Conservation (phyloP, 305 asterid genomes). For the Petunia hybrid region DNA sequence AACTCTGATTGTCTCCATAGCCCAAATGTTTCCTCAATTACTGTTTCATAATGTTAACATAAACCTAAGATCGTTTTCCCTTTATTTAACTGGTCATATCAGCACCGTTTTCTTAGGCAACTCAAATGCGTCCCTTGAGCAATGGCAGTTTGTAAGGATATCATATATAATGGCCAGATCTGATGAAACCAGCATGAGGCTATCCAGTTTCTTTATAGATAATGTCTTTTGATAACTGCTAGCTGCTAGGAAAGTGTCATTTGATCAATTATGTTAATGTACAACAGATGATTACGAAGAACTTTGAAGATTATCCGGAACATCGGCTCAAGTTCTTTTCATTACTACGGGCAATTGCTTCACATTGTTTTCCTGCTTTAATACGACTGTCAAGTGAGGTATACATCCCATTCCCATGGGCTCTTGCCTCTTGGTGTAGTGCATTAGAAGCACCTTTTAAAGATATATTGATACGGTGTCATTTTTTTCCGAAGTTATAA, state of each 20-base stretch:
- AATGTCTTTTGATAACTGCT: not conserved
- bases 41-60: not conserved
- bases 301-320: constrained; percentile 99
- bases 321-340: constrained; percentile 98
- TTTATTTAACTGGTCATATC: not conserved
- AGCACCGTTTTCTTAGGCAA: too few relatives aligned
- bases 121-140: not conserved
- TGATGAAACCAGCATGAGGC: too few relatives aligned
- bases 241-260: not conserved
- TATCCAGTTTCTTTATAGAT: not conserved
- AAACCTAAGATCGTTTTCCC: not conserved
- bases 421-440: not conserved
- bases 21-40: not conserved
- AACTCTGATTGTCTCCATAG: not conserved
- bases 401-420: not conserved
- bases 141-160: too few relatives aligned
- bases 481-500: constrained; percentile 62
- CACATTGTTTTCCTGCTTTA: constrained; percentile 91
- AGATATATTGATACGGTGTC: constrained; percentile 62
- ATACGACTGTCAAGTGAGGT: constrained; percentile 94
- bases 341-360: constrained; percentile 89
- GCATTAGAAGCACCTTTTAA: not conserved
- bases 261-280: not conserved
- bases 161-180: too few relatives aligned
- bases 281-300: constrained; percentile 93